phyloP scores from a whole-genome alignment of 441 rosid species.

The Adansonia grandidieri region DNA sequence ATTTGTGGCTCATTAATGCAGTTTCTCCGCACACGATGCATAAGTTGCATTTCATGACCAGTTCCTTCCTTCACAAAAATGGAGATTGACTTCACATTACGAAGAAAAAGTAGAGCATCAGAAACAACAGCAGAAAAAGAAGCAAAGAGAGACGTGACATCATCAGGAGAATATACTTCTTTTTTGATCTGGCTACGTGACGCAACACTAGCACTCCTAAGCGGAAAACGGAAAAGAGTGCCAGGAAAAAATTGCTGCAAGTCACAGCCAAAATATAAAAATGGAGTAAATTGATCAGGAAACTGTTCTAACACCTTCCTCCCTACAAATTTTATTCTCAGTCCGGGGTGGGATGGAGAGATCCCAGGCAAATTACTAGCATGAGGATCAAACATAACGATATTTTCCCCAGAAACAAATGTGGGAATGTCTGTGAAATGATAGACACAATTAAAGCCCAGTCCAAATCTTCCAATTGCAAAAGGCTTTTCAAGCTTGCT shows the following conservation, averaged over 20 bases:
- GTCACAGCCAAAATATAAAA: conserved; percentile 96
- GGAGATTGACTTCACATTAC: conserved; percentile 78
- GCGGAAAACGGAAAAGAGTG: conserved; percentile 97
- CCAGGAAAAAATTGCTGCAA: conserved; percentile 85
- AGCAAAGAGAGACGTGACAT: conserved; percentile 84
- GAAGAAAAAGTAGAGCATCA: conserved; percentile 83
- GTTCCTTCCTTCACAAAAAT: conserved; percentile 85
- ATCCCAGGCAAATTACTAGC: conserved; percentile 96
- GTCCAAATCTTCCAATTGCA: conserved; percentile 97
- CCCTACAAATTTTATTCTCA: conserved; percentile 90
- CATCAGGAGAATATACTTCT: conserved; percentile 83
- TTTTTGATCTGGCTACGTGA: conserved; percentile 88
- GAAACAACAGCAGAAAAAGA: conserved; percentile 83
- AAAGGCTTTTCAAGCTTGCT: conserved; percentile 98
- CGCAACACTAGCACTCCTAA: conserved; percentile 76
- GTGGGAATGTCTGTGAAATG: conserved; percentile 96
- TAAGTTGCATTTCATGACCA: conserved; percentile 79
- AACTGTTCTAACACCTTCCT: conserved; percentile 94
- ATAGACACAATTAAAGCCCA: conserved; percentile 98
- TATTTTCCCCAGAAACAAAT: conserved; percentile 97
- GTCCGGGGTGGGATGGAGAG: conserved; percentile 97
- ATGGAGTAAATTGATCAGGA: conserved; percentile 98
- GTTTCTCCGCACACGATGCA: conserved; percentile 76
- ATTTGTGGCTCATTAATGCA: conserved; percentile 55
- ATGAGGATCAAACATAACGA: conserved; percentile 99